Evolutionary conservation across 2,329 filamentous ascomycete genomes (phyloP).

Genomic region (Calonectria pteridis): DNA sequence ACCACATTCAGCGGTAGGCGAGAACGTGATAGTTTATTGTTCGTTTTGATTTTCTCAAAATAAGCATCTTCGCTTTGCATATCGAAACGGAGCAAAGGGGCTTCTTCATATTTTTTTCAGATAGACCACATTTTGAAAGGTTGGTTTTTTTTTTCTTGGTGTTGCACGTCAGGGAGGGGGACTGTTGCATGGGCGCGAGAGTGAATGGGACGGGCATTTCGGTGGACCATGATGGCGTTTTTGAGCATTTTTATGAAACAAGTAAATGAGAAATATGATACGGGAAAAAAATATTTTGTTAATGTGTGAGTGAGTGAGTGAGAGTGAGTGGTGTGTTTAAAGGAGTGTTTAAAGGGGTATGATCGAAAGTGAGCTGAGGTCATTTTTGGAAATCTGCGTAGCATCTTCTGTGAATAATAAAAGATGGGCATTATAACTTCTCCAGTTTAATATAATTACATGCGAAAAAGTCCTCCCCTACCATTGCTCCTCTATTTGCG

Average conservation of each 20-base stretch:
- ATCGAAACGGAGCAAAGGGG: neutral
- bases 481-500: neutral
- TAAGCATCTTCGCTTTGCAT: neutral
- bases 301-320: neutral
- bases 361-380: neutral
- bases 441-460: neutral
- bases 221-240: constrained; percentile 9
- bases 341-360: neutral
- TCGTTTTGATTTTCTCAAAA: neutral
- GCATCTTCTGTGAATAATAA: neutral
- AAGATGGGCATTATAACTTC: neutral
- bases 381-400: neutral
- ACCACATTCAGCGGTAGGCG: constrained; percentile 55
- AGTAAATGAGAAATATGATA: constrained; percentile 11
- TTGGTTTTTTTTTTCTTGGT: neutral
- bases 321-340: neutral
- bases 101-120: neutral
- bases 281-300: neutral
- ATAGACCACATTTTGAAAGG: neutral
- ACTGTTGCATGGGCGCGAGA: constrained; percentile 4
- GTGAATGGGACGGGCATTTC: constrained; percentile 10
- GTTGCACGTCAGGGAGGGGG: neutral
- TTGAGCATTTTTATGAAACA: neutral
- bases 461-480: neutral
- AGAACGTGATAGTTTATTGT: neutral